Base-by-base conservation (phyloP, 371 early-diverging fungal genomes). In the Fennellomyces sp. region DNA sequence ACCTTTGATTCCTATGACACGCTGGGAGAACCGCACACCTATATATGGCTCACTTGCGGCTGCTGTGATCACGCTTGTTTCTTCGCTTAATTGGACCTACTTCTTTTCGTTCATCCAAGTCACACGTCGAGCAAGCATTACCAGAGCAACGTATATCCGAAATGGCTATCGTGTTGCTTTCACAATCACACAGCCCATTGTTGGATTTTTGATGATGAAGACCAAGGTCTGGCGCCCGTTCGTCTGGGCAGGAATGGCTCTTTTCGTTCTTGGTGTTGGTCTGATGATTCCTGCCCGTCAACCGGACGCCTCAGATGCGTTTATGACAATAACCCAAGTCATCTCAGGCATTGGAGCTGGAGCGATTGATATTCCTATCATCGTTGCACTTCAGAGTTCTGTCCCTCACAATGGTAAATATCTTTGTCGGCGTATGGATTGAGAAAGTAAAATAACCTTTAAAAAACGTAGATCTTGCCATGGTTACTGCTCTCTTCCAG, bases 221-320 rank as follows among this genome's bases (percentile, higher is more conserved):
- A 69, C 72, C 27, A 81, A 82, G 15, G 73, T 84, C 1, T 72
- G 67, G 60, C 60, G 68, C 31, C 62, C 74, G 49, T 60, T 90
- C 47, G 64, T 71, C 0, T 69, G 90, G 88, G 72, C 81, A 41
- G 90, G 68, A 5, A 66, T 92, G 10, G 89, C 88, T 6, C 47
- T 89, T 5, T 27, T 89, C 25, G 60, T 79, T 7, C 39, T 70
- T 3, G 74, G 74, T 58, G 63, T 76, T 25, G 74, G 72, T 19
- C 57, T 75, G 33, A 79, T 76, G 74, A 76, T 79, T 39, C 76
- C 76, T 36, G 70, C 80, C 30, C 73, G 80, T 50, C 61, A 56
- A 21, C 73, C 73, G 17, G 38, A 58, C 4, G 66, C 75, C 10
- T 63, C 75, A 0, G 50, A 60, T 26, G 63, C 50, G 5, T 71